These are phyloP conservation scores for Citrus medica DNA, from an alignment of 345 rosid species.

Conservation along the genomic window DNA sequence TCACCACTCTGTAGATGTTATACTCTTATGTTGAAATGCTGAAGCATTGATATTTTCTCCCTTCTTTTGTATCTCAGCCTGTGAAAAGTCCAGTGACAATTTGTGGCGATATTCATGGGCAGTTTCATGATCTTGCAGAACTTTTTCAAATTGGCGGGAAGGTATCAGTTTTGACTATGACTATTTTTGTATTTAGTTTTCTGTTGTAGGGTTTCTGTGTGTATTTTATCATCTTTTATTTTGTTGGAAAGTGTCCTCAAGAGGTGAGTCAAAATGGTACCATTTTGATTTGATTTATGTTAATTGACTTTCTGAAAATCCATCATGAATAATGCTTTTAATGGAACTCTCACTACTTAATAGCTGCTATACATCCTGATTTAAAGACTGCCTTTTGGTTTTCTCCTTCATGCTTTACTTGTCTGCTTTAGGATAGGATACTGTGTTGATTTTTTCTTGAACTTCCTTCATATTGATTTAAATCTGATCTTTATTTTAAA, in stretches of 20 bases:
- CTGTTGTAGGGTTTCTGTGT: not conserved
- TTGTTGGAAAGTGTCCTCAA: not conserved
- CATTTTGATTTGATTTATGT: not conserved
- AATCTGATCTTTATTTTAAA: conserved; percentile 13
- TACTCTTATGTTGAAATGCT: conserved; percentile 7
- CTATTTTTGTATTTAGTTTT: conserved; percentile 19
- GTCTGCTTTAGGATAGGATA: not conserved
- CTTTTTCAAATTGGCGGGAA: conserved; percentile 97
- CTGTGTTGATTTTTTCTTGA: not conserved
- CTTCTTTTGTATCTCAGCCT: conserved; percentile 49
- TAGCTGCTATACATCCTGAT: not conserved
- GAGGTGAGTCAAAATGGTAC: not conserved
- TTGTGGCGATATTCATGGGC: conserved; percentile 99
- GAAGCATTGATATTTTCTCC: conserved; percentile 5
- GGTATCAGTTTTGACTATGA: conserved; percentile 45
- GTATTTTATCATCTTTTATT: not conserved
- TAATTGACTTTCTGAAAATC: not conserved
- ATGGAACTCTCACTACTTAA: not conserved
- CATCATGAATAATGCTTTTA: not conserved
- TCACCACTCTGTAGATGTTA: not conserved
- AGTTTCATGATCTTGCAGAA: conserved; percentile 99
- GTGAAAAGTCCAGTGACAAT: conserved; percentile 98
- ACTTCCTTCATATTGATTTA: not conserved
- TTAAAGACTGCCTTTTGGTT: not conserved
- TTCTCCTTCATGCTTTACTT: not conserved